Base-by-base conservation (phyloP, 805 yeast species). In the Saturnispora dispora region DNA sequence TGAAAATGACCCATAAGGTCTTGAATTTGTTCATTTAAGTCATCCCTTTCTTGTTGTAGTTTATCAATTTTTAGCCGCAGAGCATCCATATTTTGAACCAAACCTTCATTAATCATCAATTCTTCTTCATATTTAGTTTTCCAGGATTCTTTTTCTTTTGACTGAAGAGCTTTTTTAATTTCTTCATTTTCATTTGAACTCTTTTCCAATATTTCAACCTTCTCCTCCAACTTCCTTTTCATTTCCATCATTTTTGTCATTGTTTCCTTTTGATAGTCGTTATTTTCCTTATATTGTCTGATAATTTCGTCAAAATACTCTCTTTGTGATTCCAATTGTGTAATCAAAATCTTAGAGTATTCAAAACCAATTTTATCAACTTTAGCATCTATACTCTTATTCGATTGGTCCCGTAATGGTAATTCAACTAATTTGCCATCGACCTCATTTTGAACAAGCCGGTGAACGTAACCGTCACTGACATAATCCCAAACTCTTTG, bases 401-500 rank as follows among this genome's bases (percentile, higher is more conserved):
- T 51, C 30, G 58, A 53, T 11, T 58, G 62, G 39, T 60, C 63
- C 6, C 63, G 57, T 13, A 74, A 60, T 5, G 81, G 78, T 13
- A 88, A 71, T 63, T 89, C 97, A 3, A 89, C 96, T 32, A 90
- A 67, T 59, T 90, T 90, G 0, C 97, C 97, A 63, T 89, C 96
- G 0, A 83, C 74, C 63, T 86, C 90, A 65, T 87, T 88, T 54
- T 89, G 88, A 4, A 89, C 76, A 42, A 89, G 68, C 47, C 97
- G 67, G 65, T 89, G 97, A 9, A 89, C 96, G 64, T 89, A 89
- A 56, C 81, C 82, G 63, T 89, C 97, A 2, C 90, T 90, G 0
- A 90, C 89, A 63, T 89, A 89, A 64, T 89, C 96, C 97, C 97
- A 89, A 1, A 89, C 96, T 40, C 97, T 72, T 54, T 89, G 93